Evolutionary conservation across 306 rosid species (phyloP).

Genomic region (Castanopsis chinensis): DNA sequence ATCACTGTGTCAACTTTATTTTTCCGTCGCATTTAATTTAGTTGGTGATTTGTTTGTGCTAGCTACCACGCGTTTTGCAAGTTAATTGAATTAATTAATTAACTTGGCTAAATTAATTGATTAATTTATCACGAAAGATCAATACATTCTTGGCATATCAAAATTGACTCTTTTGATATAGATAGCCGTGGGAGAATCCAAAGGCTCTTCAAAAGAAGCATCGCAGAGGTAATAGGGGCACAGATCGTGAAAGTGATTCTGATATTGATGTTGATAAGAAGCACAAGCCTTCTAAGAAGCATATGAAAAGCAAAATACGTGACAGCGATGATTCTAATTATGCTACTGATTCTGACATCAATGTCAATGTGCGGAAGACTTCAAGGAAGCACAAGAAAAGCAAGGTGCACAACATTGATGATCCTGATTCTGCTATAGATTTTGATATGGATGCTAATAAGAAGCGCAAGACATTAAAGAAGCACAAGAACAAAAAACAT

Average conservation of each 20-base stretch:
- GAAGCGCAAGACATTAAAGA: constrained; percentile 15
- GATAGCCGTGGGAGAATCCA: constrained; percentile 44
- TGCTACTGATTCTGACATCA: background rate
- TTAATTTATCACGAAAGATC: too few species aligned
- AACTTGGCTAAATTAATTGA: too few species aligned
- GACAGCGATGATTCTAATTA: constrained; percentile 49
- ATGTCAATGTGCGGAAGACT: background rate
- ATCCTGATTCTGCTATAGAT: constrained; percentile 21
- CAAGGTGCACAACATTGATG: background rate
- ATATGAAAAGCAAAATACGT: constrained; percentile 36
- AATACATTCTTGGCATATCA: too few species aligned
- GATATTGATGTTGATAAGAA: constrained; percentile 47
- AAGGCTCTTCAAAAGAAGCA: constrained; percentile 40
- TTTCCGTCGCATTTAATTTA: too few species aligned
- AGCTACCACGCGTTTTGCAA: too few species aligned
- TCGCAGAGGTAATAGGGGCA: constrained; percentile 17
- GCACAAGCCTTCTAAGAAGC: constrained; percentile 34
- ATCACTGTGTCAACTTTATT: too few species aligned
- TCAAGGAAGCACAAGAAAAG: background rate
- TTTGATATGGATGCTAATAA: constrained; percentile 24
- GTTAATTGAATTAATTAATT: too few species aligned
- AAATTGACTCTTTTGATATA: constrained; percentile 60
- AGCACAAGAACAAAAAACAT: constrained; percentile 21
- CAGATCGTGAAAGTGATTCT: constrained; percentile 47
- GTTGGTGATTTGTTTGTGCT: too few species aligned